These are phyloP conservation scores for Diaporthe amygdali DNA, from an alignment of 2,329 filamentous ascomycete species.

Conservation along the genomic window DNA sequence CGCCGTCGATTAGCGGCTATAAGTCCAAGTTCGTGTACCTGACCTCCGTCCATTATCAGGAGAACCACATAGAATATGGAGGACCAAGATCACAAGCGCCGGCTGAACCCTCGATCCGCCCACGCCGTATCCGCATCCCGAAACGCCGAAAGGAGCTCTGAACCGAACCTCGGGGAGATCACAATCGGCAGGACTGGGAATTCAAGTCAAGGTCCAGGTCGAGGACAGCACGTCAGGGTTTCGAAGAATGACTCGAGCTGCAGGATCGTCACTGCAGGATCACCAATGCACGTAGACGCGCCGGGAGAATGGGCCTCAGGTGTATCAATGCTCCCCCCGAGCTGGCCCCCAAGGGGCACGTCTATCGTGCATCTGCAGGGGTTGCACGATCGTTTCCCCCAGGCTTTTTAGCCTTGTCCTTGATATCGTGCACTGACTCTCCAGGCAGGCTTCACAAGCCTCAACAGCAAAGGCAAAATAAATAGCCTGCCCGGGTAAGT, in stretches of 20 bases:
- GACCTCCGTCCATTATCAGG: no score
- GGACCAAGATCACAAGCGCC: neutral
- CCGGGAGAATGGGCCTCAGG: neutral
- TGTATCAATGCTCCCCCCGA: conserved; percentile 2
- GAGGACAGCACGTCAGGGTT: neutral
- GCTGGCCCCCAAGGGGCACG: neutral
- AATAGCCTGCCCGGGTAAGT: no score
- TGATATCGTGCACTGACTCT: no score
- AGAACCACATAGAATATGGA: neutral
- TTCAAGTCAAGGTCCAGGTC: neutral
- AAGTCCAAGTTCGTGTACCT: no score
- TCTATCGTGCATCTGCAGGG: neutral
- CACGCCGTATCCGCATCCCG: neutral
- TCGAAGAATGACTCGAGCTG: conserved; percentile 9
- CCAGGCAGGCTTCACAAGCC: no score
- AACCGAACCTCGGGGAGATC: neutral
- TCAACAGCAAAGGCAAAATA: no score
- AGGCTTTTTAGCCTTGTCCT: no score
- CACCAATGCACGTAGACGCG: conserved; percentile 3
- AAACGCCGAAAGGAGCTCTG: neutral
- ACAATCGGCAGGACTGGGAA: neutral
- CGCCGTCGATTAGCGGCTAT: neutral
- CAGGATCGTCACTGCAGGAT: conserved; percentile 7
- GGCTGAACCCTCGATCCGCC: neutral
- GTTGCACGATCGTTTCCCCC: neutral